Evolutionary conservation across 2,329 filamentous ascomycete genomes (phyloP), one percentile per base, ranked within the genome.

Genomic region (Aureobasidium vineae): DNA sequence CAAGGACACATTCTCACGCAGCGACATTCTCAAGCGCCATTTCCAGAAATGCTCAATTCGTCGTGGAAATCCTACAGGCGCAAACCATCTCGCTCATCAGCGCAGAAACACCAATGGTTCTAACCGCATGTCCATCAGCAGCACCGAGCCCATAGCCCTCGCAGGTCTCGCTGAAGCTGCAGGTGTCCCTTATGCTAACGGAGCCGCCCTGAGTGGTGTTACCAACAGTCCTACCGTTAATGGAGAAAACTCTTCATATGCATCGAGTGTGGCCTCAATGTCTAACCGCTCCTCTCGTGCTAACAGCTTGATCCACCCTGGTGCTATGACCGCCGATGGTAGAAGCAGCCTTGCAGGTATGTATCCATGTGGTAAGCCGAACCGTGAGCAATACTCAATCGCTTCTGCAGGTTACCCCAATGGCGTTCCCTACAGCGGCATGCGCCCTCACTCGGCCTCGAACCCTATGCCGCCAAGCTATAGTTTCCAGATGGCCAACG

Each of bases 31-130:
- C 74, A 99, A 99, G 84, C 91, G 95, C 71, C 95, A 99, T 81
- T 99, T 98, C 81, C 93, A 97, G 79, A 99, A 99, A 83, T 99
- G 95, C 82, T 97, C 95, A 45, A 92, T 97, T 71, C 89, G 95
- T 74, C 89, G 95, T 76, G 95, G 95, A 67, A 98, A 98, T 80
- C 94, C 95, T 65, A 97, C 92, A 19, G 93, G 93, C 72, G 92
- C 92, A 70, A 97, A 91, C 75, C 95, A 99, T 81, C 80, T 99
- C 78, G 96, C 93, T 72, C 92, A 97, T 57, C 75, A 77, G 68
- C 74, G 75, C 40, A 73, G 74, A 47, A 77, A 75, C 78, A 73
- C 81, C 84, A 86, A 73, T 84, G 56, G 65, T 5, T 69, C 68
- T 8, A 75, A 75, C 49, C 68, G 76, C 23, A 68, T 77, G 59